Conservation (phyloP, 352 stramenopile species). For the Thalassiosira hispida region DNA sequence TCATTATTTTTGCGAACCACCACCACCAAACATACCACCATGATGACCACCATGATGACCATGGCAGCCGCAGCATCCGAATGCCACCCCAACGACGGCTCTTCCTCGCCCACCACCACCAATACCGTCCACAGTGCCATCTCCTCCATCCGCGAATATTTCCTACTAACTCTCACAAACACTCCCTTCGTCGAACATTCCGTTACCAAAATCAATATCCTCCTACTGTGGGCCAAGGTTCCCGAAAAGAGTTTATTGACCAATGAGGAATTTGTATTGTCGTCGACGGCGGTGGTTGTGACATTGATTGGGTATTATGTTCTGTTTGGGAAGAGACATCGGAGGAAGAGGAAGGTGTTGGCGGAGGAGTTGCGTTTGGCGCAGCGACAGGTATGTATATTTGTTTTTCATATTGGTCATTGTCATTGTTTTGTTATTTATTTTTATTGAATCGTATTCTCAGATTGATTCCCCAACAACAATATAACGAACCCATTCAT, state of each 20-base stretch:
- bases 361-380: slow-evolving; percentile 45
- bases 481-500: too few species aligned
- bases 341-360: slow-evolving; percentile 46
- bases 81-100: background rate
- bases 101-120: background rate
- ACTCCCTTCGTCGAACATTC: slow-evolving; percentile 22
- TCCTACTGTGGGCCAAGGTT: slow-evolving; percentile 37
- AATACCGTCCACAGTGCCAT: slow-evolving; percentile 12
- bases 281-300: slow-evolving; percentile 42
- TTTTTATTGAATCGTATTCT: slow-evolving; percentile 6
- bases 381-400: slow-evolving; percentile 40
- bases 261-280: slow-evolving; percentile 56
- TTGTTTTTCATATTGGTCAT: background rate
- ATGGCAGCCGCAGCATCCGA: too few species aligned
- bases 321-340: slow-evolving; percentile 69
- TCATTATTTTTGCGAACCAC: too few species aligned
- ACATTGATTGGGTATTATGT: slow-evolving; percentile 72
- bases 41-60: too few species aligned
- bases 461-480: background rate
- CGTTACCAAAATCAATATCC: slow-evolving; percentile 35
- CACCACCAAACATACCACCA: too few species aligned
- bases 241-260: slow-evolving; percentile 55
- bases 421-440: slow-evolving; percentile 1
- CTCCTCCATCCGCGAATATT: slow-evolving; percentile 32
- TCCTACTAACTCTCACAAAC: slow-evolving; percentile 30